Percentiles rank a stretch among this genome's conserved stretches.
Conservation (phyloP, 495 filamentous ascomycete species). For the Durotheca rogersii region DNA sequence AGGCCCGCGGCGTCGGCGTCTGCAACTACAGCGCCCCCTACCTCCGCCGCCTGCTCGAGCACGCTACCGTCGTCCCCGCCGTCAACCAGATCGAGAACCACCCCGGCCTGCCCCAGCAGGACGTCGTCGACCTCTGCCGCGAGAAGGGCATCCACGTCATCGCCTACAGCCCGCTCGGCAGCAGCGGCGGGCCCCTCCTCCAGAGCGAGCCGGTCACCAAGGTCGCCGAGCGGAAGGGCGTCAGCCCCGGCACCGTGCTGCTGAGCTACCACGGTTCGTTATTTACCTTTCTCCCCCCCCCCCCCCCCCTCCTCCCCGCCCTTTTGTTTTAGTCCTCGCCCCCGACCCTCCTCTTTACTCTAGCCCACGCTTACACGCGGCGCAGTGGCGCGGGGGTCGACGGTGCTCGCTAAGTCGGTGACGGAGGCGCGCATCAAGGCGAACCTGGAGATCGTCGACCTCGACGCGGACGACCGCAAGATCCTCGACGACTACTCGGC, state of each 20-base stretch:
- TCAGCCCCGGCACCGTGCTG: conserved; percentile 62
- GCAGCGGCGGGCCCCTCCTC: conserved; percentile 73
- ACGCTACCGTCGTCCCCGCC: conserved; percentile 69
- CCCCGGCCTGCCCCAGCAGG: conserved; percentile 79
- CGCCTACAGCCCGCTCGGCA: conserved; percentile 75
- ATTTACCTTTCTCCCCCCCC: neutral
- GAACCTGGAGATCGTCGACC: conserved; percentile 67
- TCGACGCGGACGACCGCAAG: conserved; percentile 66
- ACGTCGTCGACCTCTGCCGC: conserved; percentile 75
- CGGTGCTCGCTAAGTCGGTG: conserved; percentile 79
- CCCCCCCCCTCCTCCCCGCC: neutral
- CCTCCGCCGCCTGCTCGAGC: conserved; percentile 69
- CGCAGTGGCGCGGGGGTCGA: conserved; percentile 68
- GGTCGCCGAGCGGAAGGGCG: conserved; percentile 68
- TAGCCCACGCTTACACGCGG: conserved; percentile 27
- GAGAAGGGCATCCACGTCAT: conserved; percentile 73
- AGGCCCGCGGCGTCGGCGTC: conserved; percentile 76
- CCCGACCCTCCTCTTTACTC: neutral
- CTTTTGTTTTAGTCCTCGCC: conserved; percentile 13
- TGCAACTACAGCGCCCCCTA: conserved; percentile 77
- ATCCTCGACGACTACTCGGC: conserved; percentile 62
- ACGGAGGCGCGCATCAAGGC: conserved; percentile 71
- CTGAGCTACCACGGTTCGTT: conserved; percentile 72
- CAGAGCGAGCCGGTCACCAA: conserved; percentile 65
- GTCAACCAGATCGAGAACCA: conserved; percentile 93